These are phyloP conservation scores for Russula olivacea DNA, from an alignment of 768 basidiomycete genomes.

Conservation along the genomic window DNA sequence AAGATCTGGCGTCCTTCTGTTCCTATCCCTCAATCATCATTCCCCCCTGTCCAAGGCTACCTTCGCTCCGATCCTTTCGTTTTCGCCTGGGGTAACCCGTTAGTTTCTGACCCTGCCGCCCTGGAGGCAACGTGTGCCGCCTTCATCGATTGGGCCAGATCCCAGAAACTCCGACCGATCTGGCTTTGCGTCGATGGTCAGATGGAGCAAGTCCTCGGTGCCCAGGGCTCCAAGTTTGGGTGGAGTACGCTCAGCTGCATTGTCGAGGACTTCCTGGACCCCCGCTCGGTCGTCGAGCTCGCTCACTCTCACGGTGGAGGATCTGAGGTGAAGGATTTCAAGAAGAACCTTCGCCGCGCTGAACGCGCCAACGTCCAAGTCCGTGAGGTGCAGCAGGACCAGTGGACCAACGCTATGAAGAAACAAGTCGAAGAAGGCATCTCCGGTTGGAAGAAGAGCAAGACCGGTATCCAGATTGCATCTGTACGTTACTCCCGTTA, in stretches of 20 bases:
- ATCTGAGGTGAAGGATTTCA: constrained; percentile 47
- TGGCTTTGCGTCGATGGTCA: constrained; percentile 55
- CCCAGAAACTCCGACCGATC: constrained; percentile 45
- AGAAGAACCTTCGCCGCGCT: constrained; percentile 55
- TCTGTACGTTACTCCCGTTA: constrained; percentile 1
- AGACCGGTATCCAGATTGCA: constrained; percentile 51
- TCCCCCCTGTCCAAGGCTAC: constrained; percentile 59
- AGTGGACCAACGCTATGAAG: constrained; percentile 42
- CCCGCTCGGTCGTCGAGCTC: constrained; percentile 42
- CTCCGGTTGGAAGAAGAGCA: constrained; percentile 47
- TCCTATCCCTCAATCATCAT: constrained; percentile 48
- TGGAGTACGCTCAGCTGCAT: constrained; percentile 62
- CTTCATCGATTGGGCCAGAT: constrained; percentile 35
- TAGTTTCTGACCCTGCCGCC: constrained; percentile 25
- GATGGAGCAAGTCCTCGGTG: constrained; percentile 46
- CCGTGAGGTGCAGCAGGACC: constrained; percentile 37
- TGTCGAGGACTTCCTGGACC: constrained; percentile 50
- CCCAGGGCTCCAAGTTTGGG: constrained; percentile 36
- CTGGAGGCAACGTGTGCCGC: constrained; percentile 46
- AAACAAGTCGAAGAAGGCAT: constrained; percentile 48
- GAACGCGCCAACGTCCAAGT: constrained; percentile 50
- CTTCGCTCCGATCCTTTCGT: constrained; percentile 43
- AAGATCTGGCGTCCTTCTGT: constrained; percentile 54
- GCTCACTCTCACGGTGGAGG: constrained; percentile 29
- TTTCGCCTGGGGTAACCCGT: constrained; percentile 30